A percentile compares a stretch with the other conserved stretches of the same genome.
phyloP scores from a whole-genome alignment of 2,329 filamentous ascomycete species.

The Venturiaceae sp. region DNA sequence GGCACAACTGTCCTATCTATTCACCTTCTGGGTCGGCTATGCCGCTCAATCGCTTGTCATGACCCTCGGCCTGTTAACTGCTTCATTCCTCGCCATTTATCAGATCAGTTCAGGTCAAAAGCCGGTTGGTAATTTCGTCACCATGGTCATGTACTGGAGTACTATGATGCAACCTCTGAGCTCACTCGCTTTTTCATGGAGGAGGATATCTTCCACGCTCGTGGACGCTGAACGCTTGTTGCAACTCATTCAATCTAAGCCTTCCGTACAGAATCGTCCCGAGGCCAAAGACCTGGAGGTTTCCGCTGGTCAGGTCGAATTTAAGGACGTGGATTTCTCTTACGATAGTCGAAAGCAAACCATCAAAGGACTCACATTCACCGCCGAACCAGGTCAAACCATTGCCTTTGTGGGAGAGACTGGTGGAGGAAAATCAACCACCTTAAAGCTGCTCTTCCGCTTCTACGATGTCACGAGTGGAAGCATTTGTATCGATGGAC shows the following conservation, averaged over 20 bases:
- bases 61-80: slow-evolving; percentile 37
- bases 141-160: slow-evolving; percentile 55
- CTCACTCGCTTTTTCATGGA: slow-evolving; percentile 40
- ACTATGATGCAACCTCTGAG: slow-evolving; percentile 37
- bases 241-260: slow-evolving; percentile 47
- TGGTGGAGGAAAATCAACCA: slow-evolving; percentile 53
- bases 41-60: slow-evolving; percentile 38
- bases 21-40: slow-evolving; percentile 18
- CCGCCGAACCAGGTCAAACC: slow-evolving; percentile 42
- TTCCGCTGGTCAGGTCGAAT: slow-evolving; percentile 40
- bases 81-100: slow-evolving; percentile 42
- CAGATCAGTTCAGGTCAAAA: slow-evolving; percentile 40
- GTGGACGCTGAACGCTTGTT: slow-evolving; percentile 57
- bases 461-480: slow-evolving; percentile 50
- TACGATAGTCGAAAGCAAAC: slow-evolving; percentile 45
- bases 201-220: slow-evolving; percentile 41
- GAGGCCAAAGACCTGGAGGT: slow-evolving; percentile 36
- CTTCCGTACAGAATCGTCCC: slow-evolving; percentile 41
- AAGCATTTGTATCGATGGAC: slow-evolving; percentile 46
- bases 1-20: slow-evolving; percentile 16
- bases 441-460: slow-evolving; percentile 50
- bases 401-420: slow-evolving; percentile 54
- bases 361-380: slow-evolving; percentile 39
- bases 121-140: slow-evolving; percentile 52
- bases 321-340: slow-evolving; percentile 44